Percentiles rank a stretch among this genome's conserved stretches.
These are phyloP conservation scores for Selaginella tamariscina DNA, from an alignment of 75 land plant genomes.

Conservation along the genomic window DNA sequence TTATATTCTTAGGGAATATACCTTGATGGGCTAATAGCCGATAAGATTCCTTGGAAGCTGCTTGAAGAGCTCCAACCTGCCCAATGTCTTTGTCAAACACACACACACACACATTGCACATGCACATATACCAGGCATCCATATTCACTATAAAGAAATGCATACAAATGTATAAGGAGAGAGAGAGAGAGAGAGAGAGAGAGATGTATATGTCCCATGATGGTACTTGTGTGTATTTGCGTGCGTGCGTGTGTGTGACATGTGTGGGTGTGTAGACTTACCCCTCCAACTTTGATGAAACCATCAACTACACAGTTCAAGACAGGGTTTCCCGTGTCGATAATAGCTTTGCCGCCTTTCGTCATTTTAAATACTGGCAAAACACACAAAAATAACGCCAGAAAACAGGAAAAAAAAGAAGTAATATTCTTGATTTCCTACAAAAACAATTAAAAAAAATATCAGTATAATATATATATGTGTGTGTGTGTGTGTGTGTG, in stretches of 20 bases:
- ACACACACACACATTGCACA: no score
- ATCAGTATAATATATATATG: no score
- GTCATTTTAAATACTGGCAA: neutral
- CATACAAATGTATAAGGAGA: no score
- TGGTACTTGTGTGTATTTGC: no score
- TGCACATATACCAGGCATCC: no score
- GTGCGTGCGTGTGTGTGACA: no score
- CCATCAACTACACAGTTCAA: constrained; percentile 55
- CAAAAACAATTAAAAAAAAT: no score
- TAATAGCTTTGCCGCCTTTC: constrained; percentile 12
- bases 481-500: no score
- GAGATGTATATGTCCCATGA: no score
- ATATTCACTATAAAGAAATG: no score
- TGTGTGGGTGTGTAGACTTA: constrained; percentile 4
- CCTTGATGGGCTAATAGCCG: constrained; percentile 29
- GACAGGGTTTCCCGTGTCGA: constrained; percentile 61
- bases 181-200: no score
- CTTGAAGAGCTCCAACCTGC: constrained; percentile 65
- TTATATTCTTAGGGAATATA: constrained; percentile 7
- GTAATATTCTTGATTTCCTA: no score
- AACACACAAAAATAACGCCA: neutral
- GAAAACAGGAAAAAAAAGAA: neutral
- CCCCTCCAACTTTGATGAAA: constrained; percentile 66
- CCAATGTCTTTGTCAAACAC: neutral
- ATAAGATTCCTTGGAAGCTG: constrained; percentile 55